phyloP scores from a whole-genome alignment of 768 basidiomycete species.

The Exidia glandulosa region DNA sequence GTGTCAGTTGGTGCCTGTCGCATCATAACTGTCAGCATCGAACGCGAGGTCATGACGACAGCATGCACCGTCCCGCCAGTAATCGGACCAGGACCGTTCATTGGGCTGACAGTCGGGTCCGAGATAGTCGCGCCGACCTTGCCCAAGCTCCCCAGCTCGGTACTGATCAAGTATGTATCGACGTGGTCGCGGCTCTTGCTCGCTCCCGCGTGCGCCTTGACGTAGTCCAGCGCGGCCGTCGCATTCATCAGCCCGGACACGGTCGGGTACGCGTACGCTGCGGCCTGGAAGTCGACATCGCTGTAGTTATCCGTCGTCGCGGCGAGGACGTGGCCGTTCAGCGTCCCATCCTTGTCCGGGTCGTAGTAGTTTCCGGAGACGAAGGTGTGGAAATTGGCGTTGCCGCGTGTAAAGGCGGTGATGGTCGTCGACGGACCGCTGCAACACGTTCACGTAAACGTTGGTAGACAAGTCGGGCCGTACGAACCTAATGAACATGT shows the following conservation, averaged over 20 bases:
- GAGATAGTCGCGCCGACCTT: constrained; percentile 23
- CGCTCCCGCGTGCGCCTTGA: constrained; percentile 21
- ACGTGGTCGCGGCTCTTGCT: constrained; percentile 24
- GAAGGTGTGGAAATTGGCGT: constrained; percentile 26
- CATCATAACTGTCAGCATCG: background rate
- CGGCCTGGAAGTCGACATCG: constrained; percentile 21
- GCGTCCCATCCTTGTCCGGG: constrained; percentile 16
- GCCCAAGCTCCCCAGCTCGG: constrained; percentile 22
- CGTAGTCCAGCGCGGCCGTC: constrained; percentile 19
- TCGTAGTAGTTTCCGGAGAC: constrained; percentile 26
- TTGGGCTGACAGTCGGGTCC: constrained; percentile 18
- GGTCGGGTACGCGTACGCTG: constrained; percentile 22
- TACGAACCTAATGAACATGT: constrained; percentile 20
- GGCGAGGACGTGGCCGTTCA: constrained; percentile 17
- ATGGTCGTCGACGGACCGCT: constrained; percentile 22
- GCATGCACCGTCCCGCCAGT: constrained; percentile 17
- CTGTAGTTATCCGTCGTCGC: constrained; percentile 19
- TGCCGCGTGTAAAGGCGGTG: constrained; percentile 23
- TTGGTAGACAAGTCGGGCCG: background rate
- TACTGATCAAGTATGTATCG: constrained; percentile 23
- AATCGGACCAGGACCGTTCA: constrained; percentile 23
- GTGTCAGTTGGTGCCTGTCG: constrained; percentile 15
- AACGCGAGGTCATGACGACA: background rate
- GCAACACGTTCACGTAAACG: background rate
- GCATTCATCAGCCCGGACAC: constrained; percentile 20